phyloP scores from a whole-genome alignment of 441 rosid species.

The Adansonia madagascariensis region DNA sequence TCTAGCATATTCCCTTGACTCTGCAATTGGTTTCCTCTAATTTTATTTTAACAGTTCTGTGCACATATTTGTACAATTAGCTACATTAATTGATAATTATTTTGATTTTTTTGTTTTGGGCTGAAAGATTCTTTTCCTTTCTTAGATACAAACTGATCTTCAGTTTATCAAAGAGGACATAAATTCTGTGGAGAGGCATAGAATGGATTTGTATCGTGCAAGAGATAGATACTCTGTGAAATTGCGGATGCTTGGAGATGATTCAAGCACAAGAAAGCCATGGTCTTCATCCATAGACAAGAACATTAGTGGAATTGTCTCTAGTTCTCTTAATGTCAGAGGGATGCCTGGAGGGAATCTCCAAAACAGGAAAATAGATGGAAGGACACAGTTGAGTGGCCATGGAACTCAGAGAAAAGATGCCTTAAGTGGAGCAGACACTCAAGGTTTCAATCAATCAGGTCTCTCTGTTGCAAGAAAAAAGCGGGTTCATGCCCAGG shows the following conservation, averaged over 20 bases:
- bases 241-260: slow-evolving; percentile 91
- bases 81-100: background rate
- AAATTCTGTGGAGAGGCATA: slow-evolving; percentile 86
- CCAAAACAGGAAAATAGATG: slow-evolving; percentile 68
- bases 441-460: slow-evolving; percentile 70
- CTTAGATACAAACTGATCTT: slow-evolving; percentile 83
- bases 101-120: background rate
- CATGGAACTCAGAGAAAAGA: slow-evolving; percentile 77
- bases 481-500: slow-evolving; percentile 93
- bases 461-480: slow-evolving; percentile 74
- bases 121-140: slow-evolving; percentile 7
- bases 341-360: slow-evolving; percentile 58
- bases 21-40: background rate
- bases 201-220: slow-evolving; percentile 80
- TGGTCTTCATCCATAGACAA: slow-evolving; percentile 67
- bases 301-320: slow-evolving; percentile 52
- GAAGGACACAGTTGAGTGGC: slow-evolving; percentile 67
- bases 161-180: slow-evolving; percentile 91
- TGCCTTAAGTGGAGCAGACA: slow-evolving; percentile 65
- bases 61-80: slow-evolving; percentile 2
- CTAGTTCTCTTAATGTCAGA: slow-evolving; percentile 57
- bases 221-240: slow-evolving; percentile 81
- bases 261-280: slow-evolving; percentile 59
- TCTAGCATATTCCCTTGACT: background rate
- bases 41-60: slow-evolving; percentile 7